Percentiles rank a stretch among this genome's conserved stretches.
phyloP scores from a whole-genome alignment of 768 basidiomycete species.

The Russula olivacea region DNA sequence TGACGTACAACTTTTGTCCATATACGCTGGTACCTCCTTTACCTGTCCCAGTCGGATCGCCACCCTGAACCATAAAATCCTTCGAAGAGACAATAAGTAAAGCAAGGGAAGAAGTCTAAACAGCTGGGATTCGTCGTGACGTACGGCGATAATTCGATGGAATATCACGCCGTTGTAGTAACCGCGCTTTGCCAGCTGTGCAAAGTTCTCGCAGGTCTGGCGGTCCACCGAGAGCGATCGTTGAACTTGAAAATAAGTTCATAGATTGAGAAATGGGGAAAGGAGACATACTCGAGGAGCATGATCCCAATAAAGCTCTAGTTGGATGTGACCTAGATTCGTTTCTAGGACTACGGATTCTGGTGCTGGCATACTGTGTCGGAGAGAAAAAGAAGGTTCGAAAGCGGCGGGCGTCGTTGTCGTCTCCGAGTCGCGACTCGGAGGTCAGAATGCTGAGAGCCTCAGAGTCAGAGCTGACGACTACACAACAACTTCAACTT shows the following conservation, averaged over 20 bases:
- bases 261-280: neutral
- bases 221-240: neutral
- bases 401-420: no score
- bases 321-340: slow-evolving; percentile 75
- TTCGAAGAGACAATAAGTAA: slow-evolving; percentile 30
- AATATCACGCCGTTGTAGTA: slow-evolving; percentile 91
- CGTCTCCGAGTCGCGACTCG: no score
- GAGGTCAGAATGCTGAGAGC: no score
- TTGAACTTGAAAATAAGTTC: slow-evolving; percentile 6
- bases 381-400: neutral
- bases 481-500: neutral
- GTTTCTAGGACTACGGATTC: slow-evolving; percentile 76
- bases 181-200: slow-evolving; percentile 81
- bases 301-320: slow-evolving; percentile 92
- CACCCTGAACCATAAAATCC: slow-evolving; percentile 98
- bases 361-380: slow-evolving; percentile 13
- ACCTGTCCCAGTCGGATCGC: slow-evolving; percentile 95
- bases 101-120: neutral
- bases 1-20: slow-evolving; percentile 75
- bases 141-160: slow-evolving; percentile 84
- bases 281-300: slow-evolving; percentile 55
- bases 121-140: slow-evolving; percentile 27
- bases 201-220: slow-evolving; percentile 94
- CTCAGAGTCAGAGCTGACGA: neutral
- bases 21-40: slow-evolving; percentile 87